A percentile compares a stretch with the other conserved stretches of the same genome.
Evolutionary conservation across 2,329 filamentous ascomycete genomes (phyloP).

Genomic region (Verticillium tricorpus): DNA sequence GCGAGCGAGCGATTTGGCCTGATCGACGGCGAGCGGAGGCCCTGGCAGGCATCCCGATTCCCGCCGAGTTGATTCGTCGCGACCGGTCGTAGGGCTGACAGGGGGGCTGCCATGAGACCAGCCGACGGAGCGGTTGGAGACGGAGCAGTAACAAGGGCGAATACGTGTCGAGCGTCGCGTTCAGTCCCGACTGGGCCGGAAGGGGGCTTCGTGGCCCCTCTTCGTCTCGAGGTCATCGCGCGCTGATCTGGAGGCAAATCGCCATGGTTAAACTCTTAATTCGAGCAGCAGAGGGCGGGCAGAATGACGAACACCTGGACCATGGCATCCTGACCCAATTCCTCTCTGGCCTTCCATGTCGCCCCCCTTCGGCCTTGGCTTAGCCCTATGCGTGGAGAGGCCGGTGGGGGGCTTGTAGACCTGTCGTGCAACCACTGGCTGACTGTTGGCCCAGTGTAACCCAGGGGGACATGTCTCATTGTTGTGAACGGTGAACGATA

Average conservation of each 20-base stretch:
- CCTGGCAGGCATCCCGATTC: conserved; percentile 13
- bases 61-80: conserved; percentile 6
- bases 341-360: neutral
- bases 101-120: neutral
- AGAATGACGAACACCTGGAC: neutral
- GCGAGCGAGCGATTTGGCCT: conserved; percentile 1
- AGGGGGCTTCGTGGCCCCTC: neutral
- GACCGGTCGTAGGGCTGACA: conserved; percentile 9
- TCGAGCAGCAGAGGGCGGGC: neutral
- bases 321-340: neutral
- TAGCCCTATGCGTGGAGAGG: neutral
- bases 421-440: neutral
- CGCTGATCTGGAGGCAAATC: no score
- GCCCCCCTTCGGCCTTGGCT: neutral
- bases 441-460: neutral
- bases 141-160: neutral
- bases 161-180: neutral
- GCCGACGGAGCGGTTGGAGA: neutral
- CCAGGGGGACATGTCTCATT: neutral
- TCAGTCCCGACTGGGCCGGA: neutral
- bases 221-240: no score
- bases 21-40: conserved; percentile 8
- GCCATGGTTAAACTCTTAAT: neutral
- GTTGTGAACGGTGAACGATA: neutral
- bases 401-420: neutral